Percentiles rank a stretch among this genome's conserved stretches.
phyloP scores from a whole-genome alignment of 257 asterid genomes.

The Forsythia viridissima region DNA sequence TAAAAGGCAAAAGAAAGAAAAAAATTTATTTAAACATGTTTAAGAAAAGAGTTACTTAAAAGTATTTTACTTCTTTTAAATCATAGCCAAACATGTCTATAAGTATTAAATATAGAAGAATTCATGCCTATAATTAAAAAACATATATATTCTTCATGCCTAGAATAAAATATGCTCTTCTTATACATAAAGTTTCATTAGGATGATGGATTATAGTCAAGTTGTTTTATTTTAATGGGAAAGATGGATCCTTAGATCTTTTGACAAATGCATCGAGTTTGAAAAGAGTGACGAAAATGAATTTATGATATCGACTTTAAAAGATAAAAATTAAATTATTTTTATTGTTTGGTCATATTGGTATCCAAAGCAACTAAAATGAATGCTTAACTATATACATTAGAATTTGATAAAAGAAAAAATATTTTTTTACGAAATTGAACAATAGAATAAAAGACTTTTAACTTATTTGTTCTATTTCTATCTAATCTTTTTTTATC shows the following conservation, averaged over 20 bases:
- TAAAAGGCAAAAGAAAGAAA: background rate
- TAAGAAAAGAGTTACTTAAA: background rate
- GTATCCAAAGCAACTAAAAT: background rate
- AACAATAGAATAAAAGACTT: too few relatives aligned
- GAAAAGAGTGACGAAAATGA: background rate
- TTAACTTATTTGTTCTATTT: background rate
- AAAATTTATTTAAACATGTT: too few relatives aligned
- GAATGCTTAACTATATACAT: too few relatives aligned
- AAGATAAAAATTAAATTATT: too few relatives aligned
- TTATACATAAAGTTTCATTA: background rate
- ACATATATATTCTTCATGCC: background rate
- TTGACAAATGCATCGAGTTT: background rate
- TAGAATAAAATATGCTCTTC: background rate
- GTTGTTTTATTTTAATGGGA: background rate
- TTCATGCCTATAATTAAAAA: background rate
- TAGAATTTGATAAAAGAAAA: background rate
- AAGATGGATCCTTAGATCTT: background rate
- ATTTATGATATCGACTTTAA: background rate
- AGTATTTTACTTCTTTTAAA: background rate
- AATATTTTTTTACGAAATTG: background rate
- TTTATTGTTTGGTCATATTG: background rate
- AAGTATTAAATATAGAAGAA: background rate
- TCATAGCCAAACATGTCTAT: background rate
- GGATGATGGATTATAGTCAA: background rate
- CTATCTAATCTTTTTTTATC: background rate